Percentiles rank a stretch among this genome's conserved stretches.
phyloP scores from a whole-genome alignment of 164 flowering plant genomes.

The Magnolia officinalis region DNA sequence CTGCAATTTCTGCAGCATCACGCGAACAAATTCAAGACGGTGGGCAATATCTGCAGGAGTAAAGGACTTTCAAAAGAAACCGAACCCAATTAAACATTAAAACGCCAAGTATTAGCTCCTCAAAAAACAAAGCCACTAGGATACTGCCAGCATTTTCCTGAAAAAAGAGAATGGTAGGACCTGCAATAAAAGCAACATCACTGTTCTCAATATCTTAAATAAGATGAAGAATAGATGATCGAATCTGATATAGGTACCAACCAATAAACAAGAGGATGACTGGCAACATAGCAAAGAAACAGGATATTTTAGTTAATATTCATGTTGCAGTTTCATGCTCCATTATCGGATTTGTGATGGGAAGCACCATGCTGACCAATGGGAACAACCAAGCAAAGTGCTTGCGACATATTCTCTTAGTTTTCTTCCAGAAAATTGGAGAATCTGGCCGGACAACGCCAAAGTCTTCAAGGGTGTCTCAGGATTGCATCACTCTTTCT shows the following conservation, averaged over 20 bases:
- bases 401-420: too few relatives aligned
- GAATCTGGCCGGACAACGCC: too few relatives aligned
- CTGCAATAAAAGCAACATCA: constrained; percentile 45
- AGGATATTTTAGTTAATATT: too few relatives aligned
- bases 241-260: neutral
- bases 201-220: neutral
- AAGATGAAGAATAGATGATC: neutral
- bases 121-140: constrained; percentile 32
- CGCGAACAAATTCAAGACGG: constrained; percentile 95
- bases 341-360: too few relatives aligned
- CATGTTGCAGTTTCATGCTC: too few relatives aligned
- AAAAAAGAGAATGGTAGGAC: constrained; percentile 95
- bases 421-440: too few relatives aligned
- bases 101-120: neutral
- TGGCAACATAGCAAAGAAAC: neutral
- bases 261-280: neutral
- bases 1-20: constrained; percentile 83
- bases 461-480: too few relatives aligned
- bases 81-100: neutral
- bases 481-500: too few relatives aligned
- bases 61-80: constrained; percentile 37
- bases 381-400: too few relatives aligned
- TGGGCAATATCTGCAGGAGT: constrained; percentile 89
- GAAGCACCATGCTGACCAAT: too few relatives aligned
- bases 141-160: constrained; percentile 99